Evolutionary conservation across 768 basidiomycete genomes (phyloP).

Genomic region (Polyporus arcularius): DNA sequence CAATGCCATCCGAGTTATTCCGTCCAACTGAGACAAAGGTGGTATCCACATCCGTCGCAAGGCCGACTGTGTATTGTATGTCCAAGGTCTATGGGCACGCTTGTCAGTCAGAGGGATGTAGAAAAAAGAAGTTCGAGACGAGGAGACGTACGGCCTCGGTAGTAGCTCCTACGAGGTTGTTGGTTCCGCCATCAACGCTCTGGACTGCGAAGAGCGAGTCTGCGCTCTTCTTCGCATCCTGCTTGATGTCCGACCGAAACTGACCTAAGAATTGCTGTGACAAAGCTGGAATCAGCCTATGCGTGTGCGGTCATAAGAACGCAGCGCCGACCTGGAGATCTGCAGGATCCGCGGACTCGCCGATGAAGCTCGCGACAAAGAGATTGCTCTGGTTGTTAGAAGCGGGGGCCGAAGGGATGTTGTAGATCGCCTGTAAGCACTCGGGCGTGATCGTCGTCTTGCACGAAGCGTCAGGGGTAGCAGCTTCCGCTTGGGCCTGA

Average conservation of each 20-base stretch:
- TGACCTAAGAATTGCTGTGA: conserved; percentile 29
- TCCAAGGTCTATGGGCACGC: conserved; percentile 21
- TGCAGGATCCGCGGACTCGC: conserved; percentile 27
- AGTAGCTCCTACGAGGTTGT: conserved; percentile 36
- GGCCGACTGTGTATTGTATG: conserved; percentile 34
- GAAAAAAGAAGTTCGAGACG: too few species aligned
- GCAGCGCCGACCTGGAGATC: conserved; percentile 35
- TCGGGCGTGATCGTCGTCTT: conserved; percentile 26
- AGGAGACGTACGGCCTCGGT: conserved; percentile 26
- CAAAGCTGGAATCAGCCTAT: conserved; percentile 20
- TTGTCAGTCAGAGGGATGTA: conserved; percentile 1
- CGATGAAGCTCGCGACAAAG: conserved; percentile 33
- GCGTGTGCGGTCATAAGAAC: not conserved
- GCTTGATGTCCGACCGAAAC: conserved; percentile 22
- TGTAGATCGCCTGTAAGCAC: conserved; percentile 35
- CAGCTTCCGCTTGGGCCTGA: conserved; percentile 20
- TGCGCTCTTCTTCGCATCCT: not conserved
- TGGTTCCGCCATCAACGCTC: conserved; percentile 29
- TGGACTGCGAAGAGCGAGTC: conserved; percentile 21
- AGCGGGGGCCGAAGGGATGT: conserved; percentile 23
- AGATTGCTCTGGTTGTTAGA: conserved; percentile 24
- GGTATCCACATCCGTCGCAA: conserved; percentile 31
- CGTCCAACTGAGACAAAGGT: conserved; percentile 33
- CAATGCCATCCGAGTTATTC: conserved; percentile 28
- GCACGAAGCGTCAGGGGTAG: conserved; percentile 28